A percentile compares a stretch with the other conserved stretches of the same genome.
phyloP scores from a whole-genome alignment of 805 yeast genomes.

The Lipomyces sp. region DNA sequence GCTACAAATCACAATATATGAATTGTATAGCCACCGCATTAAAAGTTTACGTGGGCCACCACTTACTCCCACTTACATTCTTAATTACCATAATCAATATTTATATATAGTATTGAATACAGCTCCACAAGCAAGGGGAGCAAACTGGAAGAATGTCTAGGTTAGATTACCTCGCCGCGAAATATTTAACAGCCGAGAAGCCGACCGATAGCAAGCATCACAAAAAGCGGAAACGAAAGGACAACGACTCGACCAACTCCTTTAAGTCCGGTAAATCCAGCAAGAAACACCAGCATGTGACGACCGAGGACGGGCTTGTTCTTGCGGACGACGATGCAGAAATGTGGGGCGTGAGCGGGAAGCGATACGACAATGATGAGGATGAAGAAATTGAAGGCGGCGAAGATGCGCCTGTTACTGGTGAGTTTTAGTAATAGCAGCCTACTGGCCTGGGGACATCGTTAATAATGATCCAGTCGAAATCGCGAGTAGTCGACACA shows the following conservation, averaged over 20 bases:
- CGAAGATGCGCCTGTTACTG: slow-evolving; percentile 39
- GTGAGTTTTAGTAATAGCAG: slow-evolving; percentile 8
- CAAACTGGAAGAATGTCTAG: slow-evolving; percentile 48
- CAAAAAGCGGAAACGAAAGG: slow-evolving; percentile 40
- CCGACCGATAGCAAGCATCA: slow-evolving; percentile 35
- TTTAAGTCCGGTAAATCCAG: background rate
- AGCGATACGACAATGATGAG: slow-evolving; percentile 30
- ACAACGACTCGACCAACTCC: slow-evolving; percentile 23
- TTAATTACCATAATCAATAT: too few relatives aligned
- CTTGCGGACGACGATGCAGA: slow-evolving; percentile 39
- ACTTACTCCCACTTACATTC: background rate
- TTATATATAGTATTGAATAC: background rate
- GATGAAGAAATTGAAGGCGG: slow-evolving; percentile 44
- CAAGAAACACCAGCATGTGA: background rate
- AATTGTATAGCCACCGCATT: slow-evolving; percentile 9
- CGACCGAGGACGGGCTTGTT: slow-evolving; percentile 27
- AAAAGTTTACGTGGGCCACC: slow-evolving; percentile 7
- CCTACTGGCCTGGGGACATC: background rate
- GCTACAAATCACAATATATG: background rate
- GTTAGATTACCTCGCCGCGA: slow-evolving; percentile 54
- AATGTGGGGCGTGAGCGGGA: slow-evolving; percentile 25
- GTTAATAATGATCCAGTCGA: slow-evolving; percentile 19
- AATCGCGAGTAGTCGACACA: slow-evolving; percentile 12
- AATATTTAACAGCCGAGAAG: slow-evolving; percentile 48
- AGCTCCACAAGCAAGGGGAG: background rate